These are phyloP conservation scores for Colletotrichum sojae DNA, from an alignment of 2,329 filamentous ascomycete genomes.

Conservation along the genomic window DNA sequence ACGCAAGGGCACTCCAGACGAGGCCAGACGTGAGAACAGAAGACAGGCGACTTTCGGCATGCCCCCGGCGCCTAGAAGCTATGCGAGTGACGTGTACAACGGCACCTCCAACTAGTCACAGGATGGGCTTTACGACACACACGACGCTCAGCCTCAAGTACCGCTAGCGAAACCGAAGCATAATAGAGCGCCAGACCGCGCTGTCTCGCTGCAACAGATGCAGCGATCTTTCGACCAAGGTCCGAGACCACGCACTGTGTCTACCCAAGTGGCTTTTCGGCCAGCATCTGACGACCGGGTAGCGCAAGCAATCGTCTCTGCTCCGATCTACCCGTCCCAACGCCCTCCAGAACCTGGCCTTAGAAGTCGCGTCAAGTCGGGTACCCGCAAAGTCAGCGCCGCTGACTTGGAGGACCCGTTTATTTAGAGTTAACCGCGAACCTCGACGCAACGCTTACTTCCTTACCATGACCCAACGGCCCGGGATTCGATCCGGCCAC, in stretches of 20 bases:
- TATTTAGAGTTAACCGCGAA: slow-evolving; percentile 21
- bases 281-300: slow-evolving; percentile 9
- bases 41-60: slow-evolving; percentile 68
- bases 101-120: slow-evolving; percentile 40
- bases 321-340: slow-evolving; percentile 29
- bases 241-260: slow-evolving; percentile 20
- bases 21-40: slow-evolving; percentile 65
- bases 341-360: slow-evolving; percentile 2
- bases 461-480: not conserved
- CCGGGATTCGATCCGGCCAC: not conserved
- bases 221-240: slow-evolving; percentile 16
- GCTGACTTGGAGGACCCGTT: slow-evolving; percentile 37
- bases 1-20: slow-evolving; percentile 69
- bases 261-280: slow-evolving; percentile 30
- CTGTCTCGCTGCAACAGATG: slow-evolving; percentile 16
- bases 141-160: slow-evolving; percentile 7
- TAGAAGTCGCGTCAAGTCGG: slow-evolving; percentile 10
- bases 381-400: slow-evolving; percentile 11
- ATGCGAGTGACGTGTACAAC: slow-evolving; percentile 41
- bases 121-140: slow-evolving; percentile 27
- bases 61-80: slow-evolving; percentile 57
- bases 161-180: slow-evolving; percentile 14
- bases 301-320: slow-evolving; percentile 29
- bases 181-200: slow-evolving; percentile 19
- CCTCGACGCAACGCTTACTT: not conserved